A percentile compares a stretch with the other conserved stretches of the same genome.
Conservation (phyloP, 2,329 filamentous ascomycete genomes). For the Xylariaceae sp. region DNA sequence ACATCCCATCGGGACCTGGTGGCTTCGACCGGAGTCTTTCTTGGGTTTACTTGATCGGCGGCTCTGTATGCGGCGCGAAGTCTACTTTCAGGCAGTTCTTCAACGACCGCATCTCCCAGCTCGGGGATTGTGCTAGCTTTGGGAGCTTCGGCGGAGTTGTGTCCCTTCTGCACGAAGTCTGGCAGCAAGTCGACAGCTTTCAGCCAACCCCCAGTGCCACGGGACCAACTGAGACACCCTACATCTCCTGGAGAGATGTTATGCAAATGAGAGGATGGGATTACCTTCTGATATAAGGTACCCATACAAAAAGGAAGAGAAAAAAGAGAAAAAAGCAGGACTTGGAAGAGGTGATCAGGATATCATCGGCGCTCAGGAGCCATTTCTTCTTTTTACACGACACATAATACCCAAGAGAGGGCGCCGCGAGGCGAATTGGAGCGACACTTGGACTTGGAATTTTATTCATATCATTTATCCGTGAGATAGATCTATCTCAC, state of each 20-base stretch:
- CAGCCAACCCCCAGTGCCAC: conserved; percentile 34
- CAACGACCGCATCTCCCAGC: conserved; percentile 65
- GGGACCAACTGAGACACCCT: conserved; percentile 46
- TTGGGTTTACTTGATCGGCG: conserved; percentile 89
- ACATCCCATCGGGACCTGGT: conserved; percentile 73
- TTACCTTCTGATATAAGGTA: conserved; percentile 74
- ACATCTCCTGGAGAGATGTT: conserved; percentile 90
- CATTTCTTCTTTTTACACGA: conserved; percentile 21
- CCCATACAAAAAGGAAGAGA: conserved; percentile 12
- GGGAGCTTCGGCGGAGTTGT: conserved; percentile 84
- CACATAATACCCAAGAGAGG: conserved; percentile 28
- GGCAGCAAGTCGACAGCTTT: conserved; percentile 68
- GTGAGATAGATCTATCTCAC: conserved; percentile 8
- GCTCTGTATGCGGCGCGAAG: conserved; percentile 67
- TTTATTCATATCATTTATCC: conserved; percentile 26
- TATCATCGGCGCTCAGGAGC: conserved; percentile 30
- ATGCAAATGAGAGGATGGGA: conserved; percentile 92
- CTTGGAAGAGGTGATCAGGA: conserved; percentile 34
- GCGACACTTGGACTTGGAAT: conserved; percentile 30
- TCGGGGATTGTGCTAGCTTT: conserved; percentile 73
- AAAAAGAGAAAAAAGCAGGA: conserved; percentile 33
- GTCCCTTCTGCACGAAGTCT: conserved; percentile 76
- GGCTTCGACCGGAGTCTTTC: conserved; percentile 89
- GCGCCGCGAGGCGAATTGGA: conserved; percentile 32
- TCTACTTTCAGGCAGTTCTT: conserved; percentile 78